Evolutionary conservation across 2,329 filamentous ascomycete genomes (phyloP).

Genomic region (Alternaria incomplexa): DNA sequence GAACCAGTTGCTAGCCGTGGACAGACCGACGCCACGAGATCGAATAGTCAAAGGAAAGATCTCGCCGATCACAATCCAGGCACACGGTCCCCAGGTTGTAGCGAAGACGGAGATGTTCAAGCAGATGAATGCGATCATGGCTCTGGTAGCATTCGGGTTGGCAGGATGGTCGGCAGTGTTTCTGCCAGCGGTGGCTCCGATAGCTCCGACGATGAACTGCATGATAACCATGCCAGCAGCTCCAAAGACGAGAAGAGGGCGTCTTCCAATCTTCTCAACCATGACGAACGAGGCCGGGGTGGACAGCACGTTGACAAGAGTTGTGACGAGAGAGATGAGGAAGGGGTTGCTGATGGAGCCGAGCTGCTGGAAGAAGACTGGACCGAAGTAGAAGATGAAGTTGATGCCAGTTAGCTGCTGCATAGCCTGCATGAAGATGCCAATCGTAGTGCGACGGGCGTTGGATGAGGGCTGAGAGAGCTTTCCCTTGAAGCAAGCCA

Average conservation of each 20-base stretch:
- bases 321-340: conserved; percentile 84
- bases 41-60: conserved; percentile 91
- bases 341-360: conserved; percentile 76
- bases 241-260: conserved; percentile 77
- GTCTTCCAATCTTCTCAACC: conserved; percentile 82
- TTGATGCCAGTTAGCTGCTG: conserved; percentile 79
- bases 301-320: conserved; percentile 83
- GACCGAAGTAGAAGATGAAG: conserved; percentile 69
- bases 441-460: conserved; percentile 55
- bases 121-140: conserved; percentile 84
- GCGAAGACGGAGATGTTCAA: conserved; percentile 95
- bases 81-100: conserved; percentile 81
- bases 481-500: conserved; percentile 65
- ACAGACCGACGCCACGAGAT: conserved; percentile 84
- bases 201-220: conserved; percentile 84
- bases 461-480: conserved; percentile 58
- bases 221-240: conserved; percentile 82
- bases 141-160: conserved; percentile 36
- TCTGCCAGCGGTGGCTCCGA: conserved; percentile 51
- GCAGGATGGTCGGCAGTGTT: conserved; percentile 47
- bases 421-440: conserved; percentile 59
- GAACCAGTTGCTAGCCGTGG: conserved; percentile 73
- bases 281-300: conserved; percentile 87
- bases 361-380: conserved; percentile 80
- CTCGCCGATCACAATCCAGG: conserved; percentile 80